Evolutionary conservation across 202 grass and related monocot genomes (phyloP).

Genomic region (Setaria viridis): DNA sequence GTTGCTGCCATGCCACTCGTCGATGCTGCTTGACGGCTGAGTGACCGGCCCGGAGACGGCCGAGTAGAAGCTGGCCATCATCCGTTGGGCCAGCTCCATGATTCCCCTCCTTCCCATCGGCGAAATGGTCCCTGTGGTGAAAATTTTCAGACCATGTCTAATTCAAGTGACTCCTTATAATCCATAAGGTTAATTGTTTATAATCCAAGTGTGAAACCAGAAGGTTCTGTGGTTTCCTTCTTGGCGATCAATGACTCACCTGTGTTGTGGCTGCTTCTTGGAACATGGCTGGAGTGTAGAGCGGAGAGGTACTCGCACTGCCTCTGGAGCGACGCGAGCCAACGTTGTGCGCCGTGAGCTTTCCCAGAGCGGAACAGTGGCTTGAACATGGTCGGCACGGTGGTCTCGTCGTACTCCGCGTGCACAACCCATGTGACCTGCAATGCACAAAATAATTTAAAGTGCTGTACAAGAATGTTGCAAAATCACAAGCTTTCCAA

Average conservation of each 20-base stretch:
- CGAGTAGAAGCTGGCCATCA: conserved; percentile 51
- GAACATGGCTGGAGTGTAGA: conserved; percentile 29
- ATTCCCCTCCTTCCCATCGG: conserved; percentile 39
- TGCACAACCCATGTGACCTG: conserved; percentile 81
- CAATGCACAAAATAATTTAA: background rate
- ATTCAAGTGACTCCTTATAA: no score
- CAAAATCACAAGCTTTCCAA: background rate
- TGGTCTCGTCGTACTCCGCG: conserved; percentile 56
- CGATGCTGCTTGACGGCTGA: conserved; percentile 25
- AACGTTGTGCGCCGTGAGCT: conserved; percentile 55
- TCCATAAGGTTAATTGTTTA: background rate
- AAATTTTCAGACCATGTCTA: background rate
- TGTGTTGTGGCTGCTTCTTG: background rate
- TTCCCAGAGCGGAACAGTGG: conserved; percentile 53
- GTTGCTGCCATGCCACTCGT: background rate
- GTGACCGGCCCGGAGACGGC: conserved; percentile 41
- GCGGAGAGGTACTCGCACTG: conserved; percentile 42
- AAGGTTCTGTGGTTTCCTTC: background rate
- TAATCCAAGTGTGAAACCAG: background rate
- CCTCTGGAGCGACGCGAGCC: conserved; percentile 58
- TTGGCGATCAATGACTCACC: background rate
- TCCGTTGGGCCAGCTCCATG: conserved; percentile 60
- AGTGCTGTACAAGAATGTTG: background rate
- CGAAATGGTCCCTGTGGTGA: conserved; percentile 8
- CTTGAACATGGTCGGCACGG: conserved; percentile 51